Conservation (phyloP, 352 stramenopile species). For the Albugo laibachii region DNA sequence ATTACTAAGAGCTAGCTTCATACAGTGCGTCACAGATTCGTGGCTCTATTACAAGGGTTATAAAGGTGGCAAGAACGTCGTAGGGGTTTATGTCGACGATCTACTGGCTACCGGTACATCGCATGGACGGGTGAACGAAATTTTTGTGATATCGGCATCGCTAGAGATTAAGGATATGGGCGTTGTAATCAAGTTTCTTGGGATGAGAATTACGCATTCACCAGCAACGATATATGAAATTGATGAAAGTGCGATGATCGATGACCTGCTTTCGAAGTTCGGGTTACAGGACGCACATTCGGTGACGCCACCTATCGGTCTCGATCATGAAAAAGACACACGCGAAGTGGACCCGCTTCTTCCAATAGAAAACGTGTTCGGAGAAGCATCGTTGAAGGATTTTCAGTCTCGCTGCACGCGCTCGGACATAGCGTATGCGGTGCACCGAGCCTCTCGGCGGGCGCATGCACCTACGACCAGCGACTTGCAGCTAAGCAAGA, state of each 20-base stretch:
- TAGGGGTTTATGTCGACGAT: slow-evolving; percentile 15
- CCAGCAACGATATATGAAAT: slow-evolving; percentile 1
- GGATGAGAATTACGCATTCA: slow-evolving; percentile 9
- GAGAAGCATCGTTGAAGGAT: slow-evolving; percentile 4
- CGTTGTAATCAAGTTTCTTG: slow-evolving; percentile 9
- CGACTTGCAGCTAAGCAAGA: slow-evolving; percentile 8
- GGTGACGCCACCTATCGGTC: slow-evolving; percentile 2
- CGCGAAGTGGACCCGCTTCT: background rate
- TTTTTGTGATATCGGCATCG: slow-evolving; percentile 1
- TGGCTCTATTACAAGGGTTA: background rate
- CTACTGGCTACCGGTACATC: slow-evolving; percentile 9
- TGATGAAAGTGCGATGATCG: slow-evolving; percentile 8
- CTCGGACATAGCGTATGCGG: slow-evolving; percentile 7
- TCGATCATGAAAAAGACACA: background rate
- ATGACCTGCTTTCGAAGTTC: slow-evolving; percentile 7
- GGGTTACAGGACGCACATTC: slow-evolving; percentile 6
- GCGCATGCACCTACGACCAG: slow-evolving; percentile 2
- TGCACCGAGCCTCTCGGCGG: slow-evolving; percentile 7
- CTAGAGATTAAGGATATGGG: slow-evolving; percentile 16
- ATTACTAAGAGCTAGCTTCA: background rate
- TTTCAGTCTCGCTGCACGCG: slow-evolving; percentile 7
- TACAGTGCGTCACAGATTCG: background rate
- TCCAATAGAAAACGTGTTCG: background rate
- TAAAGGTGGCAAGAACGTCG: background rate
- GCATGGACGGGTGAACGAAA: background rate